Percentiles rank a stretch among this genome's conserved stretches.
Evolutionary conservation across 2,329 filamentous ascomycete genomes (phyloP).

Genomic region (Diatrype stigma): DNA sequence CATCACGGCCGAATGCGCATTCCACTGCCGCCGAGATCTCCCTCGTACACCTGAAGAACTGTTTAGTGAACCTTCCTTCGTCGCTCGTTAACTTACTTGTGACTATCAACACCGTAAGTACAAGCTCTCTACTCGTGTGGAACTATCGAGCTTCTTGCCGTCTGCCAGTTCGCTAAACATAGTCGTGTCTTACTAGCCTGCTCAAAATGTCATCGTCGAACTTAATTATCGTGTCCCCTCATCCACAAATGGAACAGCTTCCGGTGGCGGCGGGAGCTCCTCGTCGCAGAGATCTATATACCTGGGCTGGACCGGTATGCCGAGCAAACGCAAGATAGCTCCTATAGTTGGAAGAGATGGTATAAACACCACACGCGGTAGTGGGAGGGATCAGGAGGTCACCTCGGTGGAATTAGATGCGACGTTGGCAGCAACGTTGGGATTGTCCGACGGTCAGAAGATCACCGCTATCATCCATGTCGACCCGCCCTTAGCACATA

Average conservation of each 20-base stretch:
- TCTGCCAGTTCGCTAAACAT: conserved; percentile 13
- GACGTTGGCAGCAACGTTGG: conserved; percentile 72
- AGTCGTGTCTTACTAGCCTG: conserved; percentile 53
- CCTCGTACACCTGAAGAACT: conserved; percentile 85
- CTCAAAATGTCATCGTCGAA: conserved; percentile 95
- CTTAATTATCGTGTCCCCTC: conserved; percentile 66
- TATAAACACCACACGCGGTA: conserved; percentile 54
- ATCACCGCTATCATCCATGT: conserved; percentile 70
- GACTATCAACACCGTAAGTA: conserved; percentile 80
- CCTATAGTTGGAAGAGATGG: conserved; percentile 73
- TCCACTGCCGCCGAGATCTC: conserved; percentile 77
- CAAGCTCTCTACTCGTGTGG: conserved; percentile 3
- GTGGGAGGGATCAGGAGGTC: conserved; percentile 70
- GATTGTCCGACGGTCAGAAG: conserved; percentile 77
- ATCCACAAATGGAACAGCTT: conserved; percentile 35
- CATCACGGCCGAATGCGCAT: conserved; percentile 49
- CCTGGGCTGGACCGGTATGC: conserved; percentile 96
- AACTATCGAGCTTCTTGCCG: background rate
- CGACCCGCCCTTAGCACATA: conserved; percentile 86
- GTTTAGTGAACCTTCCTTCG: conserved; percentile 86
- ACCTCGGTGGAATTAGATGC: conserved; percentile 82
- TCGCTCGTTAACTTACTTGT: conserved; percentile 80
- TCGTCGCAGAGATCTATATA: conserved; percentile 67
- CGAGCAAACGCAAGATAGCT: conserved; percentile 77
- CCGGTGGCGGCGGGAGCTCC: conserved; percentile 36